Conservation (phyloP, 345 rosid genomes). For the Brassica nigra region DNA sequence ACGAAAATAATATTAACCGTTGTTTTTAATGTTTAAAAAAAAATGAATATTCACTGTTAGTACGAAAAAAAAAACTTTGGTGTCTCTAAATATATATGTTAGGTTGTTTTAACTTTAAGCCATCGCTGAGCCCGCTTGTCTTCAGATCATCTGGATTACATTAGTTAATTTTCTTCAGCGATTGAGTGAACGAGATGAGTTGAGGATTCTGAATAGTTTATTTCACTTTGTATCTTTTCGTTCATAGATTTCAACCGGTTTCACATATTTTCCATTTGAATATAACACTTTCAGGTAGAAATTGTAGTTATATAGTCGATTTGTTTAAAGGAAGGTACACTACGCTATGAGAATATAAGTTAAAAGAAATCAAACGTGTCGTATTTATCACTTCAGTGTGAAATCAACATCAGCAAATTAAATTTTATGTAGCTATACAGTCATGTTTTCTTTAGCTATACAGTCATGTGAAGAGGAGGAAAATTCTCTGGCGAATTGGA, state of each 20-base stretch:
- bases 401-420: constrained; percentile 1
- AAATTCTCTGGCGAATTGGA: neutral
- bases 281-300: neutral
- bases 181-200: neutral
- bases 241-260: neutral
- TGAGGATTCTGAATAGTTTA: neutral
- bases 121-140: neutral
- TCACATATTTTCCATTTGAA: neutral
- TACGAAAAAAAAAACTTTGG: neutral
- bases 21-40: neutral
- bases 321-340: neutral
- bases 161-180: neutral
- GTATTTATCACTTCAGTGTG: neutral
- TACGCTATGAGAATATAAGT: neutral
- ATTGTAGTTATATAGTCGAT: neutral
- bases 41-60: neutral
- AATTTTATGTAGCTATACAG: neutral
- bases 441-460: neutral
- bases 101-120: neutral
- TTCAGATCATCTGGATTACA: neutral
- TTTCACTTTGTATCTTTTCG: neutral
- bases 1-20: neutral
- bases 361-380: neutral
- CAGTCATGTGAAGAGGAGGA: neutral
- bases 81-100: neutral